These are phyloP conservation scores for Hypoxylon sp. DNA, from an alignment of 2,329 filamentous ascomycete genomes.

Conservation along the genomic window DNA sequence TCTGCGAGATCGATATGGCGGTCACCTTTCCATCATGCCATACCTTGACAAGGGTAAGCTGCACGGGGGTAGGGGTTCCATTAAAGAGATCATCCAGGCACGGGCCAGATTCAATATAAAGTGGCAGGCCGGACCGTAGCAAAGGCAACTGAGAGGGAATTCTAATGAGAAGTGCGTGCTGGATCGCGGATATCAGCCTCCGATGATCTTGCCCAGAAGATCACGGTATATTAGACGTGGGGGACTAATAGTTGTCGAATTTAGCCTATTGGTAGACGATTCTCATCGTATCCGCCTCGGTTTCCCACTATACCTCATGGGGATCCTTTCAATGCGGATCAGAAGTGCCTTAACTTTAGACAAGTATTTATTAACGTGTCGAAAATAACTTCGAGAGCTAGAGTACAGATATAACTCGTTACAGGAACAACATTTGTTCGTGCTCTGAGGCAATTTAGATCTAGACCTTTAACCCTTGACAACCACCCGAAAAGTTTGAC, in stretches of 20 bases:
- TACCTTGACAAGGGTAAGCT: slow-evolving; percentile 20
- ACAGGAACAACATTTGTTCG: slow-evolving; percentile 12
- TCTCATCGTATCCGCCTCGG: slow-evolving; percentile 10
- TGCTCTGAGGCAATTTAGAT: slow-evolving; percentile 24
- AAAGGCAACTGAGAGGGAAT: slow-evolving; percentile 19
- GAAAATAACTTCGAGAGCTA: slow-evolving; percentile 20
- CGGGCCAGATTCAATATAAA: slow-evolving; percentile 48
- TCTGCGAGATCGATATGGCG: slow-evolving; percentile 19
- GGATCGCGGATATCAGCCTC: slow-evolving; percentile 44
- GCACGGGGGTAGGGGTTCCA: slow-evolving; percentile 33
- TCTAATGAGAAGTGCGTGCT: slow-evolving; percentile 28
- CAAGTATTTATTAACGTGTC: slow-evolving; percentile 22
- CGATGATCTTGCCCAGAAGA: slow-evolving; percentile 34
- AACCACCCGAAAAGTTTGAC: slow-evolving; percentile 9
- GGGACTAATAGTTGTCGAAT: slow-evolving; percentile 35
- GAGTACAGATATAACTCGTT: slow-evolving; percentile 24
- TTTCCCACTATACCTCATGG: slow-evolving; percentile 31
- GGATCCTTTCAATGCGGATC: slow-evolving; percentile 15
- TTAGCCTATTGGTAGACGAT: slow-evolving; percentile 48
- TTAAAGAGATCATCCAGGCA: slow-evolving; percentile 36
- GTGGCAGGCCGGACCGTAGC: slow-evolving; percentile 47
- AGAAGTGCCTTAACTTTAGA: slow-evolving; percentile 21
- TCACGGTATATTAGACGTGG: slow-evolving; percentile 39
- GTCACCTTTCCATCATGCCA: slow-evolving; percentile 19
- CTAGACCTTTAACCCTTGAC: slow-evolving; percentile 1